A percentile compares a stretch with the other conserved stretches of the same genome.
phyloP scores from a whole-genome alignment of 1,139 yeast genomes.

The Spencermartinsiella ligniputridi region DNA sequence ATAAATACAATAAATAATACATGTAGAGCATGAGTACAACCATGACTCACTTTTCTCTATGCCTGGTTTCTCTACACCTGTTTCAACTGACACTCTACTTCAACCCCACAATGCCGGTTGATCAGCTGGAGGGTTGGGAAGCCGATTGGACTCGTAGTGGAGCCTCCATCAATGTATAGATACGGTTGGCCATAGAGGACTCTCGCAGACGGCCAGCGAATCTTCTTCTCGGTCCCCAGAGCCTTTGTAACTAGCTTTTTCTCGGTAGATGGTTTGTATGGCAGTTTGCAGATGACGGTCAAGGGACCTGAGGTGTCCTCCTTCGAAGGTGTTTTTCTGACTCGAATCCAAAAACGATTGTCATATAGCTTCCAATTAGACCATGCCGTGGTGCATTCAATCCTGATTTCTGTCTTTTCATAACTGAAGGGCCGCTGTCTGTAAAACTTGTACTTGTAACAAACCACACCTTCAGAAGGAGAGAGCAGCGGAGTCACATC shows the following conservation, averaged over 20 bases:
- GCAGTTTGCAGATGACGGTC: background rate
- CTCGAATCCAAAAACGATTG: slow-evolving; percentile 29
- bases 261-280: background rate
- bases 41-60: too few species aligned
- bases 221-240: background rate
- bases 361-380: slow-evolving; percentile 27
- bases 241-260: background rate
- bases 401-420: background rate
- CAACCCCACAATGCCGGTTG: slow-evolving; percentile 10
- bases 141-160: slow-evolving; percentile 6
- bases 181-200: slow-evolving; percentile 5
- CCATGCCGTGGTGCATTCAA: slow-evolving; percentile 13
- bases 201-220: slow-evolving; percentile 3
- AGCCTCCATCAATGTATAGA: background rate
- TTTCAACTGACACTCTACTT: slow-evolving; percentile 15
- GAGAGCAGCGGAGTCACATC: too few species aligned
- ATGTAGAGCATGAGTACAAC: too few species aligned
- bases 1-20: too few species aligned
- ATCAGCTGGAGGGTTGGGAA: slow-evolving; percentile 15
- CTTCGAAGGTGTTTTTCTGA: background rate
- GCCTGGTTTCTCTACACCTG: too few species aligned
- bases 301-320: background rate
- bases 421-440: background rate
- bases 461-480: too few species aligned
- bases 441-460: background rate